These are phyloP conservation scores for Pseudotulostoma volvatum DNA, from an alignment of 495 filamentous ascomycete species.

Conservation along the genomic window DNA sequence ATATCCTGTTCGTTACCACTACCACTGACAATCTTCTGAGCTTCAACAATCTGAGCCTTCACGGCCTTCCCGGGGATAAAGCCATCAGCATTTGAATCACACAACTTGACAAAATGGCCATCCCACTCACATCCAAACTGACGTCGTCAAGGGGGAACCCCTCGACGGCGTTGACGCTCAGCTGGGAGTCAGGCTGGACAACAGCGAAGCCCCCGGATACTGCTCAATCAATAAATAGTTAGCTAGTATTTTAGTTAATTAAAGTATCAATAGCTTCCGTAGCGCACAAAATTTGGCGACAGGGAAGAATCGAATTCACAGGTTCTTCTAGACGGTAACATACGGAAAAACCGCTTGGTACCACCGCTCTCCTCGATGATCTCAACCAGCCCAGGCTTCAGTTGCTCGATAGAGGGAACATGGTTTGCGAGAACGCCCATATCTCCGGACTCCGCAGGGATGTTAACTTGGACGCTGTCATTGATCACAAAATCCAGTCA, in stretches of 20 bases:
- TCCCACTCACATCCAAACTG: conserved; percentile 52
- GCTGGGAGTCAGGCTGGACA: conserved; percentile 82
- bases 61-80: conserved; percentile 15
- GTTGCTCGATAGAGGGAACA: conserved; percentile 97
- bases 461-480: conserved; percentile 88
- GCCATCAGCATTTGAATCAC: conserved; percentile 4
- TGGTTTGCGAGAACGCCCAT: conserved; percentile 99
- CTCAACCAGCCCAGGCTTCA: conserved; percentile 91
- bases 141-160: conserved; percentile 90
- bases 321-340: conserved; percentile 19
- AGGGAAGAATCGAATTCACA: background rate
- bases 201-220: conserved; percentile 95
- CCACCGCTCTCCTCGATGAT: conserved; percentile 83
- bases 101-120: background rate
- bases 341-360: conserved; percentile 98
- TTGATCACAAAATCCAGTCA: too few relatives aligned
- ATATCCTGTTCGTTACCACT: conserved; percentile 93
- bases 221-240: conserved; percentile 15
- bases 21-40: conserved; percentile 84
- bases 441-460: conserved; percentile 92
- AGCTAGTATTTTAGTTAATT: conserved; percentile 5
- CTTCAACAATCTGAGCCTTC: conserved; percentile 57
- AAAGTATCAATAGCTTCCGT: conserved; percentile 2
- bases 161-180: conserved; percentile 97
- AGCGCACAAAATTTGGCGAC: background rate